Evolutionary conservation across 2,329 filamentous ascomycete genomes (phyloP).

Genomic region (Cryphonectria carpinicola): DNA sequence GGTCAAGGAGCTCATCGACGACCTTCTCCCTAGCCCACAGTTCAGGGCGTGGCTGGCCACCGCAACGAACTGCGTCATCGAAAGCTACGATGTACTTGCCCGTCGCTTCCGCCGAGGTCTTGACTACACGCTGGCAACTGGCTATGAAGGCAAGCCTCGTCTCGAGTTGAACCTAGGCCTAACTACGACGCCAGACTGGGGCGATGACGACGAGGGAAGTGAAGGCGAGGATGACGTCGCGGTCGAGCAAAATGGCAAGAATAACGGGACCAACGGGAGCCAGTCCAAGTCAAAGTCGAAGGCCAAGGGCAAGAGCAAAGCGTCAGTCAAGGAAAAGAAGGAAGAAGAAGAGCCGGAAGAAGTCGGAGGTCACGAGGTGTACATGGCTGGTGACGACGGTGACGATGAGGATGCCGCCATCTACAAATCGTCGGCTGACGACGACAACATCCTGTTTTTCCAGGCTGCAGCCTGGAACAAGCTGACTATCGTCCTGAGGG

Average conservation of each 20-base stretch:
- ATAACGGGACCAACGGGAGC: slow-evolving; percentile 36
- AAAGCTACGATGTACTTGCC: slow-evolving; percentile 77
- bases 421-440: slow-evolving; percentile 79
- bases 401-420: slow-evolving; percentile 74
- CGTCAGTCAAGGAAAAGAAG: slow-evolving; percentile 31
- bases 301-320: slow-evolving; percentile 39
- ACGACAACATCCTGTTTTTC: slow-evolving; percentile 70
- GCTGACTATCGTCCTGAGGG: slow-evolving; percentile 85
- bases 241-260: slow-evolving; percentile 38
- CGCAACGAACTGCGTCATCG: slow-evolving; percentile 75
- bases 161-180: slow-evolving; percentile 87
- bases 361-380: slow-evolving; percentile 81
- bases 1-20: slow-evolving; percentile 77
- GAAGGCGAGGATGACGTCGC: slow-evolving; percentile 51
- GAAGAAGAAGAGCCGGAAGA: slow-evolving; percentile 47
- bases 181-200: slow-evolving; percentile 86
- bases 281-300: slow-evolving; percentile 41
- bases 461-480: slow-evolving; percentile 80
- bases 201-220: slow-evolving; percentile 65
- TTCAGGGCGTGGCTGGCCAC: slow-evolving; percentile 91
- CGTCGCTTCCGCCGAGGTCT: slow-evolving; percentile 83
- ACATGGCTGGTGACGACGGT: slow-evolving; percentile 88
- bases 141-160: slow-evolving; percentile 76
- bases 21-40: slow-evolving; percentile 79
- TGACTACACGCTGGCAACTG: slow-evolving; percentile 92